These are phyloP conservation scores for Tuber aestivum DNA, from an alignment of 495 filamentous ascomycete species.

Conservation along the genomic window DNA sequence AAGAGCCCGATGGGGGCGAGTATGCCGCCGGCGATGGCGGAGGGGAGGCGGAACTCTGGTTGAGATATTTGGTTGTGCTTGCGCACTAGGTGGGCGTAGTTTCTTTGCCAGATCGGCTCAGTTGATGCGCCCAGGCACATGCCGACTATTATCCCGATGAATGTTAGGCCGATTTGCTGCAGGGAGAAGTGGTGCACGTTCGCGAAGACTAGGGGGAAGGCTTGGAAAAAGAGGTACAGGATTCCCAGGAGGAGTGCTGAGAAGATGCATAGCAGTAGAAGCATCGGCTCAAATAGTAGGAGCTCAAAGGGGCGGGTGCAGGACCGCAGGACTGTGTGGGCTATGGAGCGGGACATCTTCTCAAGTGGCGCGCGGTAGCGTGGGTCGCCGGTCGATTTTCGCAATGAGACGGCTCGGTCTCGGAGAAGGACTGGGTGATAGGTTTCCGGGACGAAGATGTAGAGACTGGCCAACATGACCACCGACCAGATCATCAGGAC, in stretches of 20 bases:
- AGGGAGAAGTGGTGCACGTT: slow-evolving; percentile 71
- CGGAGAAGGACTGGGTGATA: slow-evolving; percentile 72
- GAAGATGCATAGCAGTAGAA: slow-evolving; percentile 73
- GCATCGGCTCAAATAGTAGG: slow-evolving; percentile 80
- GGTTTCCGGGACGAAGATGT: slow-evolving; percentile 80
- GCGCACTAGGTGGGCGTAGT: slow-evolving; percentile 59
- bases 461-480: slow-evolving; percentile 55
- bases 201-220: slow-evolving; percentile 77
- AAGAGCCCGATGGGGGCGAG: slow-evolving; percentile 72
- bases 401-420: slow-evolving; percentile 63
- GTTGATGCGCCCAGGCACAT: slow-evolving; percentile 65
- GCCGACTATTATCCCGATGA: slow-evolving; percentile 73
- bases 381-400: slow-evolving; percentile 71
- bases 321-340: slow-evolving; percentile 61
- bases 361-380: slow-evolving; percentile 78
- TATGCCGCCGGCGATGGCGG: slow-evolving; percentile 69
- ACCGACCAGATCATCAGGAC: slow-evolving; percentile 76
- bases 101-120: slow-evolving; percentile 70
- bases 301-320: slow-evolving; percentile 78
- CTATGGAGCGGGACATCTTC: slow-evolving; percentile 63
- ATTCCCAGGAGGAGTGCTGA: slow-evolving; percentile 78
- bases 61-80: slow-evolving; percentile 57
- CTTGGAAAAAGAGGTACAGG: slow-evolving; percentile 92
- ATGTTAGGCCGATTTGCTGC: slow-evolving; percentile 74
- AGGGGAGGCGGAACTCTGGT: slow-evolving; percentile 82